phyloP scores from a whole-genome alignment of 768 basidiomycete species.

The Amyloporia xantha region DNA sequence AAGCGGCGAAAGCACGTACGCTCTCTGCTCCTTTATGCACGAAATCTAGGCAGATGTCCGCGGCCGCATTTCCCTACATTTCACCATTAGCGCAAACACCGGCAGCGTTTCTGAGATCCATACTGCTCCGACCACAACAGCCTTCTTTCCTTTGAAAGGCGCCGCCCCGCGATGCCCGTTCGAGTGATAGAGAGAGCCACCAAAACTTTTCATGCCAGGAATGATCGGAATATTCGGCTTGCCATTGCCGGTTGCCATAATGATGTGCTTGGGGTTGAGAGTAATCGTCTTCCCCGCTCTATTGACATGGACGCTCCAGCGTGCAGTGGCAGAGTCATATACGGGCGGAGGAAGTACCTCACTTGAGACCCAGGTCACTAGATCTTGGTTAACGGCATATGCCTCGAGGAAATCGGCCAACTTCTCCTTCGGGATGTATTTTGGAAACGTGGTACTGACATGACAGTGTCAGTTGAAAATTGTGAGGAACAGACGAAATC shows the following conservation, averaged over 20 bases:
- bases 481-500: slow-evolving; percentile 27
- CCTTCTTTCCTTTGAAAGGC: slow-evolving; percentile 27
- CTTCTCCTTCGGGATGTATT: slow-evolving; percentile 35
- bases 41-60: slow-evolving; percentile 34
- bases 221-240: slow-evolving; percentile 27
- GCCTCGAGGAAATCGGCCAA: slow-evolving; percentile 39
- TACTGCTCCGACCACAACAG: slow-evolving; percentile 37
- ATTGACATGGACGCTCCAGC: slow-evolving; percentile 30
- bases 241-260: slow-evolving; percentile 32
- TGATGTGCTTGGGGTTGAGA: slow-evolving; percentile 32
- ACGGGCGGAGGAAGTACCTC: slow-evolving; percentile 24
- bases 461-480: neutral
- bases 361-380: slow-evolving; percentile 36
- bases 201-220: slow-evolving; percentile 21
- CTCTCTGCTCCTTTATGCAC: slow-evolving; percentile 3
- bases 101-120: too few relatives aligned
- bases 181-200: slow-evolving; percentile 28
- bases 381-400: slow-evolving; percentile 33
- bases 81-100: slow-evolving; percentile 22
- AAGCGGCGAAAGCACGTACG: neutral
- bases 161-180: slow-evolving; percentile 23
- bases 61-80: neutral
- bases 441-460: slow-evolving; percentile 29
- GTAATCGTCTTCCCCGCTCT: slow-evolving; percentile 23
- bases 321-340: slow-evolving; percentile 25